These are phyloP conservation scores for Colletotrichum viniferum DNA, from an alignment of 2,329 filamentous ascomycete species.

Conservation along the genomic window DNA sequence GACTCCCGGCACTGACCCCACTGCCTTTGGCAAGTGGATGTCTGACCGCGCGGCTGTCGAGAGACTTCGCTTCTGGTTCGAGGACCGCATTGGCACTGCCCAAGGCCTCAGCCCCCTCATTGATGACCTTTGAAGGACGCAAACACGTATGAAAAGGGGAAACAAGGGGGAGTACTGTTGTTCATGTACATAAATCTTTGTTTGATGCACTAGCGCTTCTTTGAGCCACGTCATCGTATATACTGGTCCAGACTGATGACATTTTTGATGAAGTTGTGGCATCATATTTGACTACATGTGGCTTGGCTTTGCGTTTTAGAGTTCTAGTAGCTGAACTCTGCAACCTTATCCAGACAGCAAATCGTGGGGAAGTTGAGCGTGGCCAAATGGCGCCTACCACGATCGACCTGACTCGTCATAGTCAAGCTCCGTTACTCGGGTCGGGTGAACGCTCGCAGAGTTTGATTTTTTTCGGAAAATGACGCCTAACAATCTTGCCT, in stretches of 20 bases:
- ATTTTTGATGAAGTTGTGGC: background rate
- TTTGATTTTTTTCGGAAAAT: background rate
- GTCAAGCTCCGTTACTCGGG: background rate
- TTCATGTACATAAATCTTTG: background rate
- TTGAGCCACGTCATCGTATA: background rate
- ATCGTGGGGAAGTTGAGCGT: too few relatives aligned
- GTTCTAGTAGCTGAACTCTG: background rate
- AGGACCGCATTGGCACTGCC: conserved; percentile 44
- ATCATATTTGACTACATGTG: background rate
- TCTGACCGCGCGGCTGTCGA: conserved; percentile 43
- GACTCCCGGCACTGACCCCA: conserved; percentile 36
- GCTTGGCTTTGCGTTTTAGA: background rate
- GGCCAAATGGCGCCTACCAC: background rate
- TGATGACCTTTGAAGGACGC: background rate
- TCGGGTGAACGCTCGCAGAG: background rate
- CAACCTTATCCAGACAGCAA: background rate
- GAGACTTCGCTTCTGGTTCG: conserved; percentile 44
- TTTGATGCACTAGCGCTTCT: background rate
- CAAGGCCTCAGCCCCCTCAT: conserved; percentile 43
- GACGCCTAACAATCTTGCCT: background rate
- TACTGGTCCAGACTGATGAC: background rate
- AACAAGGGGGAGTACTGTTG: too few relatives aligned
- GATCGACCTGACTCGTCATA: background rate
- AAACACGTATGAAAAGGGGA: background rate
- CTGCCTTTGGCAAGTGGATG: conserved; percentile 46